phyloP scores from a whole-genome alignment of 805 yeast species.

The Naumovozyma castellii region DNA sequence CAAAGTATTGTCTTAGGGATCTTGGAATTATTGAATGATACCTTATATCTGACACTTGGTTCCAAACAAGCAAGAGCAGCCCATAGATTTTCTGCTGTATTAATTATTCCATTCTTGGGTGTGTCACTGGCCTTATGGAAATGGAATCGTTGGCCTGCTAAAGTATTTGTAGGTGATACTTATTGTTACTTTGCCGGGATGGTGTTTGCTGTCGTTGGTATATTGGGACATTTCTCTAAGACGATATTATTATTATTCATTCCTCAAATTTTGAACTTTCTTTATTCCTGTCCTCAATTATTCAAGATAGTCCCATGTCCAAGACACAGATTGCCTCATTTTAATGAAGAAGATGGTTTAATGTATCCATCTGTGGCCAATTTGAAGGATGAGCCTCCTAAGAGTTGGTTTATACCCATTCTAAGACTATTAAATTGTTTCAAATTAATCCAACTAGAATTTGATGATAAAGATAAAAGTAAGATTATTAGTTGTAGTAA shows the following conservation, averaged over 20 bases:
- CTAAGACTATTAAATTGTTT: slow-evolving; percentile 41
- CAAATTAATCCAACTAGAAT: slow-evolving; percentile 38
- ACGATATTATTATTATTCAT: slow-evolving; percentile 76
- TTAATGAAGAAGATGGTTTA: slow-evolving; percentile 56
- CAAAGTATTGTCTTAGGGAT: slow-evolving; percentile 74
- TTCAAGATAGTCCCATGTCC: slow-evolving; percentile 88
- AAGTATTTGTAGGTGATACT: slow-evolving; percentile 94
- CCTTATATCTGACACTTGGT: slow-evolving; percentile 50
- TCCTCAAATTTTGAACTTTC: slow-evolving; percentile 85
- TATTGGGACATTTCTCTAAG: slow-evolving; percentile 91
- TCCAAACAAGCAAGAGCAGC: slow-evolving; percentile 59
- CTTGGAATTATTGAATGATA: slow-evolving; percentile 67
- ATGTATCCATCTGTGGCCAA: slow-evolving; percentile 63
- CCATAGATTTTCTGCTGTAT: slow-evolving; percentile 70
- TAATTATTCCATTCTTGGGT: slow-evolving; percentile 80
- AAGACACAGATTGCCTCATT: slow-evolving; percentile 82
- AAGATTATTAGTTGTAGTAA: slow-evolving; percentile 49
- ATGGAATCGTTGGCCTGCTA: slow-evolving; percentile 85
- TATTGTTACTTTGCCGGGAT: slow-evolving; percentile 97
- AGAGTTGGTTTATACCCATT: slow-evolving; percentile 26
- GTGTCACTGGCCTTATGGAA: slow-evolving; percentile 67
- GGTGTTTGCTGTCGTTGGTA: slow-evolving; percentile 97
- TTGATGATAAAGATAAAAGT: slow-evolving; percentile 28
- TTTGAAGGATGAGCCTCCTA: slow-evolving; percentile 30
- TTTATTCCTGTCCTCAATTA: slow-evolving; percentile 88